Conservation (phyloP, 345 rosid species). For the Lepidium africanum region DNA sequence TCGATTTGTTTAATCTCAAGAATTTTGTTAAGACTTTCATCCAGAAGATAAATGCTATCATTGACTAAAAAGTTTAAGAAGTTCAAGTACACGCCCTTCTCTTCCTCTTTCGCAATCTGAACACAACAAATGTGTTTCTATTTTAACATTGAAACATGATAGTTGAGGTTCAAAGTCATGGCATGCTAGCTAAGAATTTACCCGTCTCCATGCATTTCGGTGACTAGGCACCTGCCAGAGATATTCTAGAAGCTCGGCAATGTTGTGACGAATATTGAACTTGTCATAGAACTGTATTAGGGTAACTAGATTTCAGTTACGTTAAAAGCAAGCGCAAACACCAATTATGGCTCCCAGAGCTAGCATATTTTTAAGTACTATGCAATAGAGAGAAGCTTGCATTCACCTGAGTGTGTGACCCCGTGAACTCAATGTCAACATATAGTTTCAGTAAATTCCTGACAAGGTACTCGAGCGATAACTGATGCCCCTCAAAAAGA, state of each 20-base stretch:
- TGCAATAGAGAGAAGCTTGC: neutral
- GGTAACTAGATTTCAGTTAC: constrained; percentile 3
- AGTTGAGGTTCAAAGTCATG: constrained; percentile 1
- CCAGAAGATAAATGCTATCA: constrained; percentile 96
- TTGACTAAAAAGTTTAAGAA: constrained; percentile 95
- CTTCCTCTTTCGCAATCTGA: constrained; percentile 99
- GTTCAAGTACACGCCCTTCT: constrained; percentile 97
- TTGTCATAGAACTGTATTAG: constrained; percentile 90
- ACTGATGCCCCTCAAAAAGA: constrained; percentile 89
- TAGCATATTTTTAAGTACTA: neutral
- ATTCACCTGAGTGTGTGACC: constrained; percentile 96
- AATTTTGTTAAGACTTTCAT: constrained; percentile 97
- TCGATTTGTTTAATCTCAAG: constrained; percentile 88
- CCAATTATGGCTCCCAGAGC: neutral
- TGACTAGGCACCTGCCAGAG: constrained; percentile 99
- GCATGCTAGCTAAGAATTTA: constrained; percentile 20
- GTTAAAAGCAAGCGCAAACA: neutral
- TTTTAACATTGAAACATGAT: neutral
- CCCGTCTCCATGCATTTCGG: constrained; percentile 96
- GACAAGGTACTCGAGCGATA: constrained; percentile 90
- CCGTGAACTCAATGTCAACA: constrained; percentile 99
- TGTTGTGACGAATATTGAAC: constrained; percentile 95
- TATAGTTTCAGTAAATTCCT: constrained; percentile 95
- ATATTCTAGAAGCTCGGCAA: constrained; percentile 95
- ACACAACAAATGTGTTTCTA: neutral